Conservation (phyloP, 2,329 filamentous ascomycete species). For the Fusarium euwallaceae region DNA sequence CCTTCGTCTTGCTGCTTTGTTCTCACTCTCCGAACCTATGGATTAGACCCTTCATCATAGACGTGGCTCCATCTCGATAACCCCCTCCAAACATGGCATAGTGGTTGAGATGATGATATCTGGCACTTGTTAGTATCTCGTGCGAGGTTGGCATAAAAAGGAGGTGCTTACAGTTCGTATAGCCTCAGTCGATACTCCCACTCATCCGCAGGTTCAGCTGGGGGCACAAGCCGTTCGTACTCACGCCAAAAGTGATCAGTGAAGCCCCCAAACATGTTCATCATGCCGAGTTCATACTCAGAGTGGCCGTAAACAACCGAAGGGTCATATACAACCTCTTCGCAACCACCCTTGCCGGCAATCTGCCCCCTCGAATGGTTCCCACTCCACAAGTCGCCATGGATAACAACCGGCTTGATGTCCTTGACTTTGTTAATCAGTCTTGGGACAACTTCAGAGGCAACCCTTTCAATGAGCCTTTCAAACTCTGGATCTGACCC, state of each 20-base stretch:
- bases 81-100: constrained; percentile 85
- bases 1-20: constrained; percentile 14
- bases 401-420: constrained; percentile 83
- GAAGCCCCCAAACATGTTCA: constrained; percentile 97
- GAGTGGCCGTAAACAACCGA: constrained; percentile 86
- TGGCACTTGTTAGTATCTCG: constrained; percentile 49
- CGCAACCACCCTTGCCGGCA: constrained; percentile 63
- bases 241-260: constrained; percentile 78
- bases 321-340: constrained; percentile 87
- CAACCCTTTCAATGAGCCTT: constrained; percentile 74
- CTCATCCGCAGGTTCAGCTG: constrained; percentile 83
- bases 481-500: constrained; percentile 74
- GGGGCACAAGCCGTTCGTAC: constrained; percentile 81
- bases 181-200: constrained; percentile 85
- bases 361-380: constrained; percentile 80
- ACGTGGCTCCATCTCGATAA: constrained; percentile 81
- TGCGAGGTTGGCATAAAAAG: not conserved
- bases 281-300: constrained; percentile 93
- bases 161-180: constrained; percentile 80
- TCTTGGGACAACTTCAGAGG: constrained; percentile 76
- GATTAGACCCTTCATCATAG: constrained; percentile 82
- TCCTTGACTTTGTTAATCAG: constrained; percentile 76
- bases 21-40: constrained; percentile 72
- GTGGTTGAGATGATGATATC: constrained; percentile 93
- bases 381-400: constrained; percentile 95